Conservation (phyloP, 2,329 filamentous ascomycete genomes). For the Polychaeton citri region DNA sequence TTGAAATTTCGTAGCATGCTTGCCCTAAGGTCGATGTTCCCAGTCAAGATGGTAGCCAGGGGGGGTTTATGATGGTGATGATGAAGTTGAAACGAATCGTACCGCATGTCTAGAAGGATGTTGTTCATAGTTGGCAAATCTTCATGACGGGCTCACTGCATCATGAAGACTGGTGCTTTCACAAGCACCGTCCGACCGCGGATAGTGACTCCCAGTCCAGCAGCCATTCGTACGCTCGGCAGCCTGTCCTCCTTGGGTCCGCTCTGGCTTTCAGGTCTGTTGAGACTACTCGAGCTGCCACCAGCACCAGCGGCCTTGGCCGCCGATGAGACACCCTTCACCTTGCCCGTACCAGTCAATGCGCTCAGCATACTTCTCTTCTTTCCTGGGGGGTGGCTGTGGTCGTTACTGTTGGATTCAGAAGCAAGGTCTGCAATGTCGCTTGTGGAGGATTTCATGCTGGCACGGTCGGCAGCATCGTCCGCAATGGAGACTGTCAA, state of each 20-base stretch:
- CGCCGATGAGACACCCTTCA: conserved; percentile 11
- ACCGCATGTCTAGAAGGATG: too few species aligned
- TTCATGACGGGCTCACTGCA: too few species aligned
- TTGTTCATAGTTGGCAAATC: too few species aligned
- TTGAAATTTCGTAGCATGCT: too few species aligned
- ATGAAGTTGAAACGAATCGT: too few species aligned
- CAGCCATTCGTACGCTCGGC: conserved; percentile 33
- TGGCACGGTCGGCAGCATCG: conserved; percentile 29
- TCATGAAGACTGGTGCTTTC: conserved; percentile 33
- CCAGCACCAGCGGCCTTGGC: conserved; percentile 17
- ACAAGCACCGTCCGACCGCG: conserved; percentile 35
- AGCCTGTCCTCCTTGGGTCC: conserved; percentile 24
- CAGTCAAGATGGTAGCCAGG: too few species aligned
- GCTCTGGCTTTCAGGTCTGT: conserved; percentile 27
- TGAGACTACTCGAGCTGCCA: conserved; percentile 24
- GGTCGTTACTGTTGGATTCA: conserved; percentile 7
- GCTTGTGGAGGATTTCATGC: conserved; percentile 22
- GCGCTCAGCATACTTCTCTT: conserved; percentile 31
- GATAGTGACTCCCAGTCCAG: conserved; percentile 34
- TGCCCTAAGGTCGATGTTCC: too few species aligned
- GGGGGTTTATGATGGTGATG: too few species aligned
- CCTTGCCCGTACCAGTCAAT: conserved; percentile 24
- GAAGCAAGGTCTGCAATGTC: conserved; percentile 20
- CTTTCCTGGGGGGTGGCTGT: conserved; percentile 9
- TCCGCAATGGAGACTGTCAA: conserved; percentile 29